Evolutionary conservation across 306 rosid species (phyloP).

Genomic region (Medicago lupulina): DNA sequence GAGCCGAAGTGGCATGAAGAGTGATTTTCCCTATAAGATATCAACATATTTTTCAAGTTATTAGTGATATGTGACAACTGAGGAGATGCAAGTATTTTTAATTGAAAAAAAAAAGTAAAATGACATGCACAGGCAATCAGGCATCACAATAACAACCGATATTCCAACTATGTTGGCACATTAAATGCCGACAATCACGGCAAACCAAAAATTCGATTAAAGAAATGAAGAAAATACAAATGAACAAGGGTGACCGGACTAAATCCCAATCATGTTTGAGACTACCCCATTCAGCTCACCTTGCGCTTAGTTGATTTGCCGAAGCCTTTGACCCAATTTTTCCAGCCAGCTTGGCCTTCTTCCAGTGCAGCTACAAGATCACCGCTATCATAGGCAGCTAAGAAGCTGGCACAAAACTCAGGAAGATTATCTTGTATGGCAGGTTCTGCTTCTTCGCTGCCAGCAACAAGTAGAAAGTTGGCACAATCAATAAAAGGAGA

Average conservation of each 20-base stretch:
- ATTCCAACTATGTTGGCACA: no score
- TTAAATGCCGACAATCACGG: no score
- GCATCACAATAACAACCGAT: no score
- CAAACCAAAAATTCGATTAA: no score
- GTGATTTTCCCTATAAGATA: constrained; percentile 75
- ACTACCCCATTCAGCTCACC: constrained; percentile 48
- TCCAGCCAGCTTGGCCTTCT: constrained; percentile 92
- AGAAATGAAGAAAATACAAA: no score
- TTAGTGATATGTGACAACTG: neutral
- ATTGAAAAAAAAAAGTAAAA: no score
- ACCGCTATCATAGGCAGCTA: constrained; percentile 87
- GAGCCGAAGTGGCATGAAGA: constrained; percentile 95
- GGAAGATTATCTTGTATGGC: constrained; percentile 72
- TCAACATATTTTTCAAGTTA: constrained; percentile 17
- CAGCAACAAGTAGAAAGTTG: constrained; percentile 40
- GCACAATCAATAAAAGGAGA: neutral
- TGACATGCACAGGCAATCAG: no score
- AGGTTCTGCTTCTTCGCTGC: constrained; percentile 85
- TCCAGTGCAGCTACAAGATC: constrained; percentile 73
- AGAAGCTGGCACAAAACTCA: constrained; percentile 69
- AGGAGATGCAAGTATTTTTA: neutral
- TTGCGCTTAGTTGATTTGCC: constrained; percentile 91
- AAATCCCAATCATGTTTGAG: neutral
- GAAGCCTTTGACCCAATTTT: constrained; percentile 92
- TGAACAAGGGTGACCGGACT: no score